phyloP scores from a whole-genome alignment of 2,329 filamentous ascomycete genomes.

The Verticillium longisporum region DNA sequence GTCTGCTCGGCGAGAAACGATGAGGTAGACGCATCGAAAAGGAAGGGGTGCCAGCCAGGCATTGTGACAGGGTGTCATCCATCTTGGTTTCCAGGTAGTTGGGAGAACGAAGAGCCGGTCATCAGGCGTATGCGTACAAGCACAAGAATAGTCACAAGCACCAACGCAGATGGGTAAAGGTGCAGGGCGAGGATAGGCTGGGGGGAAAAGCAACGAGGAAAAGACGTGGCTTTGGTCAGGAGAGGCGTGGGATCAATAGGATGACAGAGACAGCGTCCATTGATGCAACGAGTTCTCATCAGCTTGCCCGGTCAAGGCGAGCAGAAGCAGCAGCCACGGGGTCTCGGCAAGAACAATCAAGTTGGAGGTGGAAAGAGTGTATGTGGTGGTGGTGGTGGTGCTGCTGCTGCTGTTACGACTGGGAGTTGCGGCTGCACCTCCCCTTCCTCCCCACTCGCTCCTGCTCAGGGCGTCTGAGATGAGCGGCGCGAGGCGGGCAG shows the following conservation, averaged over 20 bases:
- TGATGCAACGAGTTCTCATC: too few species aligned
- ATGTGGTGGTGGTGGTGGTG: too few species aligned
- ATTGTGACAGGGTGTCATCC: neutral
- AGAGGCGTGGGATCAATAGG: too few species aligned
- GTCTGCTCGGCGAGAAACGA: neutral
- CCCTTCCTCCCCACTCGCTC: neutral
- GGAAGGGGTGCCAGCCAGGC: neutral
- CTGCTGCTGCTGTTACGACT: too few species aligned
- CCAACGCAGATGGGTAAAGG: neutral
- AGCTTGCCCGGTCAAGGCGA: too few species aligned
- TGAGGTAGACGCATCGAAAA: neutral
- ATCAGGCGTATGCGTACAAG: neutral
- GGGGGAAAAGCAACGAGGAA: neutral
- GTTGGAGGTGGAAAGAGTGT: too few species aligned
- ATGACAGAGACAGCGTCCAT: too few species aligned
- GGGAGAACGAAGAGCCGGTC: neutral
- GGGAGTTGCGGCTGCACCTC: neutral
- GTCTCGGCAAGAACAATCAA: too few species aligned
- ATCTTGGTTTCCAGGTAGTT: neutral
- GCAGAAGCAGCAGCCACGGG: too few species aligned
- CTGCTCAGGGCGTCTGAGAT: neutral
- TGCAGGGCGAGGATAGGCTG: neutral
- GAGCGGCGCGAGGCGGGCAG: neutral
- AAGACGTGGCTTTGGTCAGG: neutral
- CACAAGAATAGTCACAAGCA: neutral